A percentile compares a stretch with the other conserved stretches of the same genome.
These are phyloP conservation scores for Arthrocladium fulminans DNA, from an alignment of 2,329 filamentous ascomycete species.

Conservation along the genomic window DNA sequence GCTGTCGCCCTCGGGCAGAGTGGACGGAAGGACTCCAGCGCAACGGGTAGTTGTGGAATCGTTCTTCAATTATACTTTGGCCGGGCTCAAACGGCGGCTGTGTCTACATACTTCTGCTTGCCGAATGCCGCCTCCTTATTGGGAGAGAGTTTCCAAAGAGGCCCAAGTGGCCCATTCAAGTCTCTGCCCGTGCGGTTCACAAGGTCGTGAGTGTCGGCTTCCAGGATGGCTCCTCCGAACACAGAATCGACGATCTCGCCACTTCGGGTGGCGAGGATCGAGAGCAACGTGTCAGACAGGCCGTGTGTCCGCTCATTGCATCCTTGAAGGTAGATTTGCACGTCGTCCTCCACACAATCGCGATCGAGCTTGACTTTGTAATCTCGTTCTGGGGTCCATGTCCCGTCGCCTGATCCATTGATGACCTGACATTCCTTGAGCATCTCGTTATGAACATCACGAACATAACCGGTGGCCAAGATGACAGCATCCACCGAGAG, in stretches of 20 bases:
- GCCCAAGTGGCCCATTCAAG: not conserved
- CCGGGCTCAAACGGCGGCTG: not conserved
- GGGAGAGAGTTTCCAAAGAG: not conserved
- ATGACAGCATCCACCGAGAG: constrained; percentile 73
- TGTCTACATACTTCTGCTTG: not conserved
- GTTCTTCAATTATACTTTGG: no score
- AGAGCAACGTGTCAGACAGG: constrained; percentile 72
- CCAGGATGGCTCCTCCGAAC: constrained; percentile 41
- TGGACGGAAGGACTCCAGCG: no score
- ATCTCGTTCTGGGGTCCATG: constrained; percentile 63
- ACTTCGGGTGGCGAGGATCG: constrained; percentile 64
- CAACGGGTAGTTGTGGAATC: no score
- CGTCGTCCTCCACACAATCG: constrained; percentile 58
- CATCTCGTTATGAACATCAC: constrained; percentile 70
- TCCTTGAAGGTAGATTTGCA: constrained; percentile 85
- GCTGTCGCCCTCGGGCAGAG: no score
- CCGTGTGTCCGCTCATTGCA: constrained; percentile 91
- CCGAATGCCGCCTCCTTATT: not conserved
- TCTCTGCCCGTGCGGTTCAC: not conserved
- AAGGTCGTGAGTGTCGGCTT: not conserved
- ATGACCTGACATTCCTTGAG: constrained; percentile 38
- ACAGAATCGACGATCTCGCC: constrained; percentile 71
- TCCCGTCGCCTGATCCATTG: constrained; percentile 36
- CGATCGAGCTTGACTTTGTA: constrained; percentile 67
- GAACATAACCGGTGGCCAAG: constrained; percentile 76